phyloP scores from a whole-genome alignment of 2,329 filamentous ascomycete genomes.

The Graphilbum ipis-grandicollis region DNA sequence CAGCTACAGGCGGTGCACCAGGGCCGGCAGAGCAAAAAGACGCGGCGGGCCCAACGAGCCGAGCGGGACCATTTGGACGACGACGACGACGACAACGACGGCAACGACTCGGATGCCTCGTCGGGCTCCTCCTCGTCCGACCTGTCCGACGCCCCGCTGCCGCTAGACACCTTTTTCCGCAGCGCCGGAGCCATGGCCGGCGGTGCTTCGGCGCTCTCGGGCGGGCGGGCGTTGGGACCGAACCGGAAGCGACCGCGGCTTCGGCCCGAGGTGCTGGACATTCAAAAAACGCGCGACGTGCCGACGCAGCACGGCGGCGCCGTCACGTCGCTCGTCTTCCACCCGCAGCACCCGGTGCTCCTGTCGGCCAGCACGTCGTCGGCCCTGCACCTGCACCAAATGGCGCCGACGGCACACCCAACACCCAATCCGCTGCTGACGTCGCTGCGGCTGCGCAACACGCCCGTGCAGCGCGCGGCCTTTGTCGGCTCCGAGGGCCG shows the following conservation, averaged over 20 bases:
- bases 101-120: constrained; percentile 16
- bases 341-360: constrained; percentile 74
- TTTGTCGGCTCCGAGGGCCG: constrained; percentile 57
- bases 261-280: constrained; percentile 74
- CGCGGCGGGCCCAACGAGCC: no score
- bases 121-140: constrained; percentile 21
- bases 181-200: constrained; percentile 50
- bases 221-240: constrained; percentile 7
- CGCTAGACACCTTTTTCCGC: constrained; percentile 65
- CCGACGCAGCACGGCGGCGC: constrained; percentile 61
- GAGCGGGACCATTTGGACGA: constrained; percentile 4
- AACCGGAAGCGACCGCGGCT: constrained; percentile 46
- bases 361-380: constrained; percentile 78
- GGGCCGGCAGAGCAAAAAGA: constrained; percentile 1
- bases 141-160: no score
- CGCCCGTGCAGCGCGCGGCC: constrained; percentile 67
- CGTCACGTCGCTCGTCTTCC: constrained; percentile 74
- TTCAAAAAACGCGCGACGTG: constrained; percentile 78
- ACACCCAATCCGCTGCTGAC: constrained; percentile 80
- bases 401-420: constrained; percentile 56
- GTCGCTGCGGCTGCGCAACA: constrained; percentile 69
- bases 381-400: constrained; percentile 76
- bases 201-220: no score
- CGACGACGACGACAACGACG: constrained; percentile 21
- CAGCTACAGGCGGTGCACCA: constrained; percentile 1